phyloP scores from a whole-genome alignment of 257 asterid genomes.

The Euphrasia confusa region DNA sequence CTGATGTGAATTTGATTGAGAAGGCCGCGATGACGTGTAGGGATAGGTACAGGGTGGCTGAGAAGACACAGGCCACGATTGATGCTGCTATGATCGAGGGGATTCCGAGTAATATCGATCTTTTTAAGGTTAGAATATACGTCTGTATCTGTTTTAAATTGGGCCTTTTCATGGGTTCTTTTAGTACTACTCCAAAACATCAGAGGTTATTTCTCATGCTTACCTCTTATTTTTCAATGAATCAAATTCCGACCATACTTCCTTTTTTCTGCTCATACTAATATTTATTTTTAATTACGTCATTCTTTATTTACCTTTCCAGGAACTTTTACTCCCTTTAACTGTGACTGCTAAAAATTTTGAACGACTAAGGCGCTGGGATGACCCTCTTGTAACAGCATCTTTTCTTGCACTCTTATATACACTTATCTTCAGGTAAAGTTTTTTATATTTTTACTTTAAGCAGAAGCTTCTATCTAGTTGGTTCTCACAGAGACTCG shows the following conservation, averaged over 20 bases:
- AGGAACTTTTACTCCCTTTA: slow-evolving; percentile 90
- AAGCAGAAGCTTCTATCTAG: background rate
- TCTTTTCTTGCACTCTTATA: slow-evolving; percentile 66
- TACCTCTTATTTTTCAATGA: too few species aligned
- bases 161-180: background rate
- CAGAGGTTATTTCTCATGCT: background rate
- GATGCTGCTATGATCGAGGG: slow-evolving; percentile 97
- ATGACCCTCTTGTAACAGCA: slow-evolving; percentile 78
- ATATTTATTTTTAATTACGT: background rate
- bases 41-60: slow-evolving; percentile 59
- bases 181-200: background rate
- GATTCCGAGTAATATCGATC: slow-evolving; percentile 94
- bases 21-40: slow-evolving; percentile 73
- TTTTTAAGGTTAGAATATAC: slow-evolving; percentile 60
- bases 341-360: slow-evolving; percentile 52
- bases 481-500: slow-evolving; percentile 3
- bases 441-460: background rate
- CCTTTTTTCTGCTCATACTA: background rate
- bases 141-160: background rate
- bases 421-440: slow-evolving; percentile 75
- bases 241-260: background rate
- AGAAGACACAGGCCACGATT: slow-evolving; percentile 93
- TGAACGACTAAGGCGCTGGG: slow-evolving; percentile 82
- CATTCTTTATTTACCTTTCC: slow-evolving; percentile 23
- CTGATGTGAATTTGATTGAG: slow-evolving; percentile 60